Evolutionary conservation across 148 eudicot genomes (phyloP).

Genomic region (Nepenthes mirabilis): DNA sequence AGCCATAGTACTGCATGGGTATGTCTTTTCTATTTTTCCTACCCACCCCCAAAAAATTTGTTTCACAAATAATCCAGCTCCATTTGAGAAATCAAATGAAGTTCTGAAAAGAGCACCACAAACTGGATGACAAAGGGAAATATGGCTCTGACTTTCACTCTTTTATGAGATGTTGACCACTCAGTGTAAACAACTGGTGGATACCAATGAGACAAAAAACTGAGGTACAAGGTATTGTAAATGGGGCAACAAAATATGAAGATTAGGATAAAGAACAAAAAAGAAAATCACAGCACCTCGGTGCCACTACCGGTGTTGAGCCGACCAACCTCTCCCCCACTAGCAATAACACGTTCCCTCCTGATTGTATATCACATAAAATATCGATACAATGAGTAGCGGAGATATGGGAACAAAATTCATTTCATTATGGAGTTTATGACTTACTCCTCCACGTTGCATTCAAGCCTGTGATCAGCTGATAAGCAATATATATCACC

Average conservation of each 20-base stretch:
- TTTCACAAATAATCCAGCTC: no score
- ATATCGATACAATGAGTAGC: slow-evolving; percentile 1
- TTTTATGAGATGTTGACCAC: no score
- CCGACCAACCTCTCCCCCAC: slow-evolving; percentile 99
- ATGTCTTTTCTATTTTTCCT: no score
- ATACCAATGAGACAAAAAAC: background rate
- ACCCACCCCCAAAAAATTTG: no score
- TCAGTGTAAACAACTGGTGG: background rate
- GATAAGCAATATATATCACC: slow-evolving; percentile 68
- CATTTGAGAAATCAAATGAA: no score
- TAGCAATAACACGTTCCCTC: slow-evolving; percentile 80
- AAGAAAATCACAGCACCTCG: slow-evolving; percentile 35
- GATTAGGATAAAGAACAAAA: background rate
- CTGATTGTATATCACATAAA: slow-evolving; percentile 22
- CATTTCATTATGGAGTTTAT: background rate
- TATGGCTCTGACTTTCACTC: no score
- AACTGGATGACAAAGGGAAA: no score
- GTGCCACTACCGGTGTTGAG: slow-evolving; percentile 97
- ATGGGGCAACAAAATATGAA: background rate
- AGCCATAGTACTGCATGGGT: no score
- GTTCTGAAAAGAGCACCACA: no score
- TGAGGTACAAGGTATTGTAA: background rate
- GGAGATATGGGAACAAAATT: background rate
- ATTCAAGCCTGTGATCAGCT: slow-evolving; percentile 97
- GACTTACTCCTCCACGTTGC: slow-evolving; percentile 73